Percentiles rank a stretch among this genome's conserved stretches.
Evolutionary conservation across 768 basidiomycete species (phyloP).

Genomic region (Agaricus subrufescens): DNA sequence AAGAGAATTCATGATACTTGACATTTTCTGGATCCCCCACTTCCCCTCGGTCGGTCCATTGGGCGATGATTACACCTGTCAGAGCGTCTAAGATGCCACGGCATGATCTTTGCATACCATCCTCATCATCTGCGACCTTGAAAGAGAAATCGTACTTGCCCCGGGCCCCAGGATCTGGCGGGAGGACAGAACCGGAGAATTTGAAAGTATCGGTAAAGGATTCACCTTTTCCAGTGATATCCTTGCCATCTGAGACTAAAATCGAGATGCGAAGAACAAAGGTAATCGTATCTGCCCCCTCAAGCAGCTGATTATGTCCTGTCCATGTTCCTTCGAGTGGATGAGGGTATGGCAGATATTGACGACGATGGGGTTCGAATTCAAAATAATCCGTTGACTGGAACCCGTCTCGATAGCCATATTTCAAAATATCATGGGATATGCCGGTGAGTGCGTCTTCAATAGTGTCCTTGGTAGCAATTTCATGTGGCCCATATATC

Average conservation of each 20-base stretch:
- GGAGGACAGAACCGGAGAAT: slow-evolving; percentile 18
- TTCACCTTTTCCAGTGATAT: slow-evolving; percentile 28
- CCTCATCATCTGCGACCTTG: slow-evolving; percentile 22
- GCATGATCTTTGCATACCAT: slow-evolving; percentile 19
- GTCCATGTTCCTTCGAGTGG: slow-evolving; percentile 30
- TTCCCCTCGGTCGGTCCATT: slow-evolving; percentile 18
- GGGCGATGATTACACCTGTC: slow-evolving; percentile 14
- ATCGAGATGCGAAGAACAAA: slow-evolving; percentile 26
- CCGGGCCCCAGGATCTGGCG: slow-evolving; percentile 1
- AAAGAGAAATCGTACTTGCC: slow-evolving; percentile 22
- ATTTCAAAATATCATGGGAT: slow-evolving; percentile 21
- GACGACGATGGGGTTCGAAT: slow-evolving; percentile 20
- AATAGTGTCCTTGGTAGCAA: slow-evolving; percentile 15
- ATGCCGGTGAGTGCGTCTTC: slow-evolving; percentile 10
- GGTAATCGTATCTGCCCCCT: slow-evolving; percentile 19
- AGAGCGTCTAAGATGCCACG: slow-evolving; percentile 17
- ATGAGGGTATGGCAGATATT: slow-evolving; percentile 9
- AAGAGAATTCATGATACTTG: slow-evolving; percentile 17
- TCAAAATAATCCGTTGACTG: slow-evolving; percentile 27
- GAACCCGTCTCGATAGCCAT: slow-evolving; percentile 27
- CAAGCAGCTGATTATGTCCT: slow-evolving; percentile 21
- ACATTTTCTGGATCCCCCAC: slow-evolving; percentile 19
- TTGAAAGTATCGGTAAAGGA: slow-evolving; percentile 26
- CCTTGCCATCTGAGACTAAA: slow-evolving; percentile 16
- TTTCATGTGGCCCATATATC: slow-evolving; percentile 6